Evolutionary conservation across 306 rosid species (phyloP).

Genomic region (Acmispon strigosus): DNA sequence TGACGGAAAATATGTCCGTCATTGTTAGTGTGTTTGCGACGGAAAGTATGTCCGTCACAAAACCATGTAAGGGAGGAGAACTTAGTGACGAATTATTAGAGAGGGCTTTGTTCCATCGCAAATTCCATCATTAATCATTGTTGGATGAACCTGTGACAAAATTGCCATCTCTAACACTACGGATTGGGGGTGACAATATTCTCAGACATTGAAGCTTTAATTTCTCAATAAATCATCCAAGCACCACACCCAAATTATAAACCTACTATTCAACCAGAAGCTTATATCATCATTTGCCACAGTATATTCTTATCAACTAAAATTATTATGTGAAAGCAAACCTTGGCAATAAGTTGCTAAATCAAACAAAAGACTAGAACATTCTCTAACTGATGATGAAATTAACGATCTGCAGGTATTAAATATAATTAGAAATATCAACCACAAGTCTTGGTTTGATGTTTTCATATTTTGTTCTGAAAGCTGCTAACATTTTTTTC

Average conservation of each 20-base stretch:
- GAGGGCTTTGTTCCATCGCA: no score
- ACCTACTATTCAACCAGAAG: neutral
- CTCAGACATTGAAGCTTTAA: neutral
- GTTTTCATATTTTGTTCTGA: neutral
- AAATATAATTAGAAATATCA: neutral
- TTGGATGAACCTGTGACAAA: no score
- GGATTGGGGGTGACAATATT: neutral
- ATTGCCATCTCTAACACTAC: no score
- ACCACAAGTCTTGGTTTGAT: neutral
- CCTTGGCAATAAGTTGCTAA: neutral
- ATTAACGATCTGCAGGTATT: slow-evolving; percentile 60
- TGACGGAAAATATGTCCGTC: no score
- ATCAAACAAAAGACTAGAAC: slow-evolving; percentile 19
- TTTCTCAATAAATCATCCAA: neutral
- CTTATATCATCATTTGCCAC: neutral
- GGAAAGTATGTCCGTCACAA: no score
- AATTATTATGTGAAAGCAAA: neutral
- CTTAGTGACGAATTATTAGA: no score
- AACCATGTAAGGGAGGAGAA: no score
- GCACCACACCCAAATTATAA: neutral
- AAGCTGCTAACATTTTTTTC: neutral
- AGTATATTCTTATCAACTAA: neutral
- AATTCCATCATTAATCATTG: no score
- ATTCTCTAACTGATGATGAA: slow-evolving; percentile 93
- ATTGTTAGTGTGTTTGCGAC: no score